A percentile compares a stretch with the other conserved stretches of the same genome.
Evolutionary conservation across 768 basidiomycete species (phyloP).

Genomic region (Termitomyces titanicus): DNA sequence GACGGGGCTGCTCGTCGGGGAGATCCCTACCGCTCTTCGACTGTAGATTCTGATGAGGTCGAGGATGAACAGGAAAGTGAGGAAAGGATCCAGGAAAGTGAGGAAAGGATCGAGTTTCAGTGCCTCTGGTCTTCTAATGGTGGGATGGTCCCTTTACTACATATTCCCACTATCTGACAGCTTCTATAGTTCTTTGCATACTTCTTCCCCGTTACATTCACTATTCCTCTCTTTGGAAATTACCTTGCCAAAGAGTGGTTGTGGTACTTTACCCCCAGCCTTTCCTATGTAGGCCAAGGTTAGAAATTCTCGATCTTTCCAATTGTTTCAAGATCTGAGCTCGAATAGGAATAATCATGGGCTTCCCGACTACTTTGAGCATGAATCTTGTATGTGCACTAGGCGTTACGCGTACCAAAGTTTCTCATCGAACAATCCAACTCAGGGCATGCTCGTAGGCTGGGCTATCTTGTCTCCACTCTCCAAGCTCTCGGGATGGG

Average conservation of each 20-base stretch:
- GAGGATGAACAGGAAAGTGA: slow-evolving; percentile 29
- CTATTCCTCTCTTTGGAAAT: slow-evolving; percentile 81
- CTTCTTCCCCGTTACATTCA: slow-evolving; percentile 86
- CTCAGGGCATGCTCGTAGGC: slow-evolving; percentile 93
- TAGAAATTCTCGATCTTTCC: neutral
- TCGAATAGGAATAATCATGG: slow-evolving; percentile 87
- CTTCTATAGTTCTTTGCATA: slow-evolving; percentile 69
- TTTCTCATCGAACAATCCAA: neutral
- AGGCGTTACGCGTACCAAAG: neutral
- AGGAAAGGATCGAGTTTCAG: slow-evolving; percentile 70
- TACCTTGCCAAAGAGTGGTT: slow-evolving; percentile 86
- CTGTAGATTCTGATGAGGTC: slow-evolving; percentile 20
- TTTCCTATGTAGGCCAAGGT: slow-evolving; percentile 94
- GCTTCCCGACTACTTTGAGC: slow-evolving; percentile 87
- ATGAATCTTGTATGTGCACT: slow-evolving; percentile 74
- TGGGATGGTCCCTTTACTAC: slow-evolving; percentile 31
- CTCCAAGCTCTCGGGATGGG: slow-evolving; percentile 82
- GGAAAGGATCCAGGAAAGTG: slow-evolving; percentile 49
- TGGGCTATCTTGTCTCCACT: slow-evolving; percentile 94
- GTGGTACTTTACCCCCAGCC: slow-evolving; percentile 90
- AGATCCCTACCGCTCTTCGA: slow-evolving; percentile 7
- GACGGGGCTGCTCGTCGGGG: slow-evolving; percentile 23
- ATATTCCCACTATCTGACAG: slow-evolving; percentile 3
- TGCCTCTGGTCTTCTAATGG: slow-evolving; percentile 73
- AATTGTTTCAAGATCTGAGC: neutral